Evolutionary conservation across 139 green algal genomes (phyloP), one percentile per base, ranked within the genome.

Genomic region (Haematococcus lacustris): DNA sequence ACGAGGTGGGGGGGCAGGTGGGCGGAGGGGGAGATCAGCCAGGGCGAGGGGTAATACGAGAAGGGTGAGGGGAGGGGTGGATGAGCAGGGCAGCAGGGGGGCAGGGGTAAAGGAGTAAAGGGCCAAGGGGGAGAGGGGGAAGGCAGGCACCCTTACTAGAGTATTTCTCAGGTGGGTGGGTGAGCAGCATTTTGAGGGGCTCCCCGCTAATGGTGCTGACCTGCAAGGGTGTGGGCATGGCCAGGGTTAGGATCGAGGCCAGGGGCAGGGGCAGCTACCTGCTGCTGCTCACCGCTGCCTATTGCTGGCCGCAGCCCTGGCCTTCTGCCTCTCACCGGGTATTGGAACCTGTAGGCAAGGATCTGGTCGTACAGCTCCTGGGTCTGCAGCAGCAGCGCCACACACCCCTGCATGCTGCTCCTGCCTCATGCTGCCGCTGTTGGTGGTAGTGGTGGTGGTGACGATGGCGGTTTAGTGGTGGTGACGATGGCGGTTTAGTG

Each of bases 331-430:
- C 65, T 28, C 0, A 76, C 62, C 7, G 91, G 91, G 79, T 95
- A 96, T 2, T 83, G 13, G 70, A 93, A 96, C 38, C 71, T 50
- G 74, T 95, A 97, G 3, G 90, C 91, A 26, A 97, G 82, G 2
- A 72, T 92, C 40, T 64, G 39, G 63, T 97, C 85, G 1, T 66
- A 68, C 38, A 96, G 59, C 33, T 68, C 51, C 60, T 79, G 71
- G 64, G 90, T 83, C 80, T 89, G 78, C 73, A 64, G 33, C 4
- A 35, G 53, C 53, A 64, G 23, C 30, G 30, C 23, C 9, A 23
- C 53, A 64, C 9, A 34, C 53, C 17, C 53, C 30, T 30, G 13
- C 9, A 64, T 7, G 21, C 4, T 35, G 26, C 53, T 32, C 13
- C n/a, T n/a, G n/a, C n/a, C n/a, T n/a, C n/a, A n/a, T n/a, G n/a